These are phyloP conservation scores for Wickerhamiella australiensis DNA, from an alignment of 805 yeast species.

Conservation along the genomic window DNA sequence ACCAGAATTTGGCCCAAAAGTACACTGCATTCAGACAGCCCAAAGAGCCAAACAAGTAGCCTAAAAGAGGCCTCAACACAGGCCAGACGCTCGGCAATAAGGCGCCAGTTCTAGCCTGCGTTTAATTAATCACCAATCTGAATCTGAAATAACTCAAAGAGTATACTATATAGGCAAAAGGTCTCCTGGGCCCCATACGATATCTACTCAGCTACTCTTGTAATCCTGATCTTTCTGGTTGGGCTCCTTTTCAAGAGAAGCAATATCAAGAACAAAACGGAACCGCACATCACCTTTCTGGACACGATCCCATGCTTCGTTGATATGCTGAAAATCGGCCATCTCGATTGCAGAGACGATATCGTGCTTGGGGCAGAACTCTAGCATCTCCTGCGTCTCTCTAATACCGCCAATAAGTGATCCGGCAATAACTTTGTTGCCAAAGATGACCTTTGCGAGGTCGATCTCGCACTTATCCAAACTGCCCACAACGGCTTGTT, in stretches of 20 bases:
- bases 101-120: too few relatives aligned
- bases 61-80: too few relatives aligned
- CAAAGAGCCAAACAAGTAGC: too few relatives aligned
- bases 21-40: too few relatives aligned
- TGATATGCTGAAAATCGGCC: conserved; percentile 33
- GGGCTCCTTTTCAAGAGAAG: neutral
- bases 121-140: too few relatives aligned
- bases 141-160: too few relatives aligned
- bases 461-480: conserved; percentile 36
- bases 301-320: conserved; percentile 16
- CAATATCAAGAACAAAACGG: conserved; percentile 19
- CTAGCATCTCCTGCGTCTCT: conserved; percentile 56
- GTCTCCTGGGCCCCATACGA: too few relatives aligned
- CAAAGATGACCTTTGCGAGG: conserved; percentile 37
- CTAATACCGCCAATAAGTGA: conserved; percentile 50
- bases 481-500: conserved; percentile 53
- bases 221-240: neutral
- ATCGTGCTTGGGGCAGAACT: conserved; percentile 45
- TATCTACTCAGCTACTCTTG: too few relatives aligned
- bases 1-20: too few relatives aligned
- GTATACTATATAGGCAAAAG: too few relatives aligned
- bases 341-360: conserved; percentile 56
- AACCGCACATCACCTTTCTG: conserved; percentile 13
- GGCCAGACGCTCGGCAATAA: too few relatives aligned
- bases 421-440: conserved; percentile 28